These are phyloP conservation scores for Orbilia ellipsospora DNA, from an alignment of 2,329 filamentous ascomycete species.

Conservation along the genomic window DNA sequence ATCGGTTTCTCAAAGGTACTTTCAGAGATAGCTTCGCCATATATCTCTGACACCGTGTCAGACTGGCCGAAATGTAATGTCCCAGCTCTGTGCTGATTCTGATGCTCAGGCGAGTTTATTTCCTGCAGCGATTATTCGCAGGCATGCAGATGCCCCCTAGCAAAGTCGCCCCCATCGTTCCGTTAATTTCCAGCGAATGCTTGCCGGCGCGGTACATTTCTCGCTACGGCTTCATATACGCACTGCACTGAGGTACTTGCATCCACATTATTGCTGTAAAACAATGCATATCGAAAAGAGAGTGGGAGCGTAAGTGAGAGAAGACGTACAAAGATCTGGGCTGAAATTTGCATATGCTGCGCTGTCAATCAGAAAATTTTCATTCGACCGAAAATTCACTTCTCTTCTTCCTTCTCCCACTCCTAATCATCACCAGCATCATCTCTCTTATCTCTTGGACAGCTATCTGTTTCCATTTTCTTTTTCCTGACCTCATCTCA, in stretches of 20 bases:
- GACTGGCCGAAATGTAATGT: conserved; percentile 21
- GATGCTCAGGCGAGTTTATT: conserved; percentile 53
- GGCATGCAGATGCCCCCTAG: conserved; percentile 33
- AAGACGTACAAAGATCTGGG: conserved; percentile 31
- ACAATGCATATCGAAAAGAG: conserved; percentile 44
- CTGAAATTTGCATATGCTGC: conserved; percentile 53
- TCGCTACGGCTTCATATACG: conserved; percentile 53
- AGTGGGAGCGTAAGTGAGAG: conserved; percentile 9
- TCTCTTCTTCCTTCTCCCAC: conserved; percentile 12
- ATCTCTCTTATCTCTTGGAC: conserved; percentile 25
- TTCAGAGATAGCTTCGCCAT: conserved; percentile 12
- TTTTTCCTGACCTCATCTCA: conserved; percentile 5
- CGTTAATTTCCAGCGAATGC: conserved; percentile 52
- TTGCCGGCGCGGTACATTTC: conserved; percentile 50
- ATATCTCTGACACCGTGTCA: conserved; percentile 32
- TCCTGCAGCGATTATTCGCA: conserved; percentile 46
- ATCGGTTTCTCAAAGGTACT: conserved; percentile 4
- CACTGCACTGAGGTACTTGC: conserved; percentile 46
- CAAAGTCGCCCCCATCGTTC: conserved; percentile 43
- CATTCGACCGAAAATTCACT: conserved; percentile 15
- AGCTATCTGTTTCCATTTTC: neutral
- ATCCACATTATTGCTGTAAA: conserved; percentile 44
- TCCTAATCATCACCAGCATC: neutral
- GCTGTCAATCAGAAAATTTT: conserved; percentile 54
- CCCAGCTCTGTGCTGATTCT: conserved; percentile 28